phyloP scores from a whole-genome alignment of 2,329 filamentous ascomycete species.

The Colletotrichum sp. region DNA sequence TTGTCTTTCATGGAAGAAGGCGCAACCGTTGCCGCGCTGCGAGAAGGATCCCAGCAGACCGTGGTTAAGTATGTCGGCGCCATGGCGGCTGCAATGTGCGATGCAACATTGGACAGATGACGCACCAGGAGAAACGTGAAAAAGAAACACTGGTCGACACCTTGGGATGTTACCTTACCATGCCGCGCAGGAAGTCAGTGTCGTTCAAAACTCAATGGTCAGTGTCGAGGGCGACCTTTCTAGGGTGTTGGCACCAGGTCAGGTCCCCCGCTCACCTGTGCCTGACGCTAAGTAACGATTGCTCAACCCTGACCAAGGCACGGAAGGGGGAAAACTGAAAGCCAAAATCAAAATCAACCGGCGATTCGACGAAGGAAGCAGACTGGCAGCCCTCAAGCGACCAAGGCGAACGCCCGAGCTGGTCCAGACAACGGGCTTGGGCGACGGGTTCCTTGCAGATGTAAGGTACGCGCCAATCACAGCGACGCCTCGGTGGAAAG shows the following conservation, averaged over 20 bases:
- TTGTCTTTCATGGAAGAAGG: background rate
- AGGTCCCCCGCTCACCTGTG: background rate
- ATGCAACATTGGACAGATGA: background rate
- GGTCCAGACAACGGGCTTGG: background rate
- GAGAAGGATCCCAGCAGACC: background rate
- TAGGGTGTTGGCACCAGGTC: background rate
- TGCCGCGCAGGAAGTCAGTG: background rate
- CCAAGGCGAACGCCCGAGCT: background rate
- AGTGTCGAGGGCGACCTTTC: background rate
- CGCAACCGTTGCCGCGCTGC: background rate
- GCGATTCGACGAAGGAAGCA: background rate
- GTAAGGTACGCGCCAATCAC: constrained; percentile 20
- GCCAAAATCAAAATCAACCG: background rate
- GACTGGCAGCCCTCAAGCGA: background rate
- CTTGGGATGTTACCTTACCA: background rate
- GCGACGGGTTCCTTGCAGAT: constrained; percentile 17
- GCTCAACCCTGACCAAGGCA: background rate
- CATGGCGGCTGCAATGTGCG: constrained; percentile 1
- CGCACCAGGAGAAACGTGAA: background rate
- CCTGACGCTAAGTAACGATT: background rate
- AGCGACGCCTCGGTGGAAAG: background rate
- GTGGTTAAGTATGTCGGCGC: background rate
- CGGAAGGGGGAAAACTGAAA: background rate
- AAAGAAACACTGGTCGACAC: background rate
- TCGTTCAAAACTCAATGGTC: background rate